Evolutionary conservation across 441 rosid species (phyloP).

Genomic region (Euphorbia corollata): DNA sequence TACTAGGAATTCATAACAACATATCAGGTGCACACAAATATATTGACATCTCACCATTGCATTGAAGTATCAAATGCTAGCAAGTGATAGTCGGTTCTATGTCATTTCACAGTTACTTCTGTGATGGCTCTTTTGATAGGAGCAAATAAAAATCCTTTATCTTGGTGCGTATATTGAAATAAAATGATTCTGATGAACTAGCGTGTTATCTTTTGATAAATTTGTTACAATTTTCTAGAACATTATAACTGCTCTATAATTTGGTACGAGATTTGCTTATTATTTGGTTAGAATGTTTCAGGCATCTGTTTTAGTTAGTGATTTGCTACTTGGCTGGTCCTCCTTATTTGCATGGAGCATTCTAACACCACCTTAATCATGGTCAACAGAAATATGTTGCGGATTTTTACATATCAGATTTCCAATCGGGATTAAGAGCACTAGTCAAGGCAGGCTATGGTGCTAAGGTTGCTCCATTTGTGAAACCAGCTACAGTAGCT

Average conservation of each 20-base stretch:
- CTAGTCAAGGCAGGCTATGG: conserved; percentile 90
- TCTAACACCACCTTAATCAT: conserved; percentile 12
- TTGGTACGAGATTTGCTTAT: no score
- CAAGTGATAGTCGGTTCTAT: background rate
- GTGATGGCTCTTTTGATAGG: conserved; percentile 1
- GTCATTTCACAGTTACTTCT: background rate
- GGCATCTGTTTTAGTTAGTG: background rate
- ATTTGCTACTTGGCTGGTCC: background rate
- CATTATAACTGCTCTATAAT: no score
- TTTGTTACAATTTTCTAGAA: no score
- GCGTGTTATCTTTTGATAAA: no score
- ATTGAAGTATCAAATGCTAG: background rate
- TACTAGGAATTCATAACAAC: background rate
- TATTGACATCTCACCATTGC: background rate
- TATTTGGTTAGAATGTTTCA: background rate
- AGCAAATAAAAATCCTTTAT: background rate
- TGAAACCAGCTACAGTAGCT: conserved; percentile 63
- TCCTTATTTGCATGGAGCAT: background rate
- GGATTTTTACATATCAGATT: conserved; percentile 91
- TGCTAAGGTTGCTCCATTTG: conserved; percentile 80
- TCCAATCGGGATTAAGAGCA: conserved; percentile 86
- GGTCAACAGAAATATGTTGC: conserved; percentile 69
- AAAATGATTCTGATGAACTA: no score
- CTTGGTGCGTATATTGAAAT: background rate
- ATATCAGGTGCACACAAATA: background rate